Evolutionary conservation across 306 rosid genomes (phyloP).

Genomic region (Vigna mungo): DNA sequence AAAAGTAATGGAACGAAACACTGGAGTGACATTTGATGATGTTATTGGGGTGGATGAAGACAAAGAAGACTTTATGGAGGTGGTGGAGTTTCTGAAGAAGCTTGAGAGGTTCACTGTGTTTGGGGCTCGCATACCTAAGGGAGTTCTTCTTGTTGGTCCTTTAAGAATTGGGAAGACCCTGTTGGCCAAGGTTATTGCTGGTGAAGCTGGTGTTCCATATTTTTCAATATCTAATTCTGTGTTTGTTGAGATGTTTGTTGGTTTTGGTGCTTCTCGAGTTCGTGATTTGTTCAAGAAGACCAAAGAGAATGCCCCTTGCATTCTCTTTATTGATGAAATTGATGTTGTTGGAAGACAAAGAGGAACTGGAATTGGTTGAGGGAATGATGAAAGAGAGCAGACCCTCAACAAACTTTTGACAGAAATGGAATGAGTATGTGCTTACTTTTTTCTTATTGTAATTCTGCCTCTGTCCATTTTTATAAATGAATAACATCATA

Average conservation of each 20-base stretch:
- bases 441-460: slow-evolving; percentile 60
- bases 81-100: slow-evolving; percentile 96
- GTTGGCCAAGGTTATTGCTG: slow-evolving; percentile 96
- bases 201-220: slow-evolving; percentile 99
- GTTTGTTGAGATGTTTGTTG: slow-evolving; percentile 99
- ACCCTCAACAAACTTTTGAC: slow-evolving; percentile 98
- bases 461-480: slow-evolving; percentile 25
- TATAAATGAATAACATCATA: background rate
- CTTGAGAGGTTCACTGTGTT: slow-evolving; percentile 98
- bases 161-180: slow-evolving; percentile 98
- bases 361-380: slow-evolving; percentile 99
- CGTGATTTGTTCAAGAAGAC: slow-evolving; percentile 99
- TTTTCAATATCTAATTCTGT: slow-evolving; percentile 99
- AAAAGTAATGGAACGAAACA: slow-evolving; percentile 81
- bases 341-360: slow-evolving; percentile 99
- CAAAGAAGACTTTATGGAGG: slow-evolving; percentile 98
- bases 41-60: slow-evolving; percentile 99
- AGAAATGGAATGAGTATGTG: no score
- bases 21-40: slow-evolving; percentile 98
- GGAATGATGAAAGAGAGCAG: slow-evolving; percentile 98
- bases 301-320: slow-evolving; percentile 99
- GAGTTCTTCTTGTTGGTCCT: slow-evolving; percentile 98
- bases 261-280: slow-evolving; percentile 99
- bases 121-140: slow-evolving; percentile 99
- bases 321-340: slow-evolving; percentile 99